Evolutionary conservation across 1,284 basidiomycete genomes (phyloP).

Genomic region (Veloboletus limbatus): DNA sequence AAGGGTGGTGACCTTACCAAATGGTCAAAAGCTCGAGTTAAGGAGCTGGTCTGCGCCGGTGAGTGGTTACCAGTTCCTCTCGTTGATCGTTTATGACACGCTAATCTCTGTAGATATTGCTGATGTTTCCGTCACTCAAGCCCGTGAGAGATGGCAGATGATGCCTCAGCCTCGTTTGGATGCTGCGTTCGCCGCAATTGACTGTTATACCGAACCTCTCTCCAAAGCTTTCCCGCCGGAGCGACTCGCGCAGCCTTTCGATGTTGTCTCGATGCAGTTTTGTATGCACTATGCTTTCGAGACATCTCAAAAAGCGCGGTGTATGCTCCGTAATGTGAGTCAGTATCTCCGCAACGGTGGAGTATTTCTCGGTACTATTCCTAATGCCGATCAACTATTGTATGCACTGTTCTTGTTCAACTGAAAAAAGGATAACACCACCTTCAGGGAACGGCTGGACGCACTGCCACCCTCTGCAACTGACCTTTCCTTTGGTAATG

Average conservation of each 20-base stretch:
- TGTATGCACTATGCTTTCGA: constrained; percentile 99
- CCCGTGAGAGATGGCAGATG: constrained; percentile 60
- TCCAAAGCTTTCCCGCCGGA: constrained; percentile 65
- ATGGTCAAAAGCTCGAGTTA: constrained; percentile 87
- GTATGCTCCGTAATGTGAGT: constrained; percentile 92
- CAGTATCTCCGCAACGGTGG: constrained; percentile 81
- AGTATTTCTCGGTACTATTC: constrained; percentile 91
- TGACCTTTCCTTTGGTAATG: constrained; percentile 85
- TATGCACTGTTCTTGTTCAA: constrained; percentile 40
- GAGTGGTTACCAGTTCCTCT: constrained; percentile 29
- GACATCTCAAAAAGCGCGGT: constrained; percentile 77
- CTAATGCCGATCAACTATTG: constrained; percentile 80
- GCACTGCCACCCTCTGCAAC: constrained; percentile 56
- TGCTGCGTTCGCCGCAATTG: constrained; percentile 82
- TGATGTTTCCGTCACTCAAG: constrained; percentile 87
- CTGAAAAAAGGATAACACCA: constrained; percentile 12
- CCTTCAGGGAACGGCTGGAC: constrained; percentile 60
- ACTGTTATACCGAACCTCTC: constrained; percentile 83
- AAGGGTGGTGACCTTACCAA: constrained; percentile 98
- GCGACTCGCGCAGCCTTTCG: constrained; percentile 66
- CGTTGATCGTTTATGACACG: constrained; percentile 4
- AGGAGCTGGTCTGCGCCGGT: constrained; percentile 84
- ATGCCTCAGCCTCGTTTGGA: constrained; percentile 59
- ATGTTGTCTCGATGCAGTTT: constrained; percentile 97
- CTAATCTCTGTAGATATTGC: constrained; percentile 75